phyloP scores from a whole-genome alignment of 768 basidiomycete species.

The Naganishia friedmannii region DNA sequence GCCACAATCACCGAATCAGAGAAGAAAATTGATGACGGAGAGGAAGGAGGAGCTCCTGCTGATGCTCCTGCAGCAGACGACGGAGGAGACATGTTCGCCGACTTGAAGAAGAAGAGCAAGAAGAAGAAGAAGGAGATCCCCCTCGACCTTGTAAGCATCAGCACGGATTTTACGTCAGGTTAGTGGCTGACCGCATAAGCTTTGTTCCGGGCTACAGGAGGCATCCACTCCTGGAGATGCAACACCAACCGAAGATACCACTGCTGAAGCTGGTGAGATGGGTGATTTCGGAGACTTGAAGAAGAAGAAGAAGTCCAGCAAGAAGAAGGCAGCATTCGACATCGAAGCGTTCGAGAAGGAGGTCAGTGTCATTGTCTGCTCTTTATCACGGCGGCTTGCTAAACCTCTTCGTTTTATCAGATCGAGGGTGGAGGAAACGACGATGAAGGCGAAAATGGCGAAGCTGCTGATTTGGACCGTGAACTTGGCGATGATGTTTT shows the following conservation, averaged over 20 bases:
- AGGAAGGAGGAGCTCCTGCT: conserved; percentile 35
- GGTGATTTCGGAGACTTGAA: conserved; percentile 47
- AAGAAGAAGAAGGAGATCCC: conserved; percentile 64
- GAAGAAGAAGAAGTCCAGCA: conserved; percentile 57
- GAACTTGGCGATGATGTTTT: conserved; percentile 90
- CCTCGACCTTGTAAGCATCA: conserved; percentile 47
- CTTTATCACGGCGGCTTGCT: conserved; percentile 39
- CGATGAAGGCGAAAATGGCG: conserved; percentile 59
- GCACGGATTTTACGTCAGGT: neutral
- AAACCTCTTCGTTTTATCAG: conserved; percentile 18
- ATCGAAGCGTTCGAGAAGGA: conserved; percentile 94
- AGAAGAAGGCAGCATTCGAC: conserved; percentile 82
- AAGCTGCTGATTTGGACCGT: conserved; percentile 50
- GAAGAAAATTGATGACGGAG: conserved; percentile 27
- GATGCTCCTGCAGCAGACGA: conserved; percentile 41
- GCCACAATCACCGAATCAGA: conserved; percentile 9
- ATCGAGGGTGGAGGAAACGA: conserved; percentile 57
- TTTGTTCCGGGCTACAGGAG: neutral
- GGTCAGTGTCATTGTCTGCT: conserved; percentile 61
- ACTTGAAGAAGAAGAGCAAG: conserved; percentile 83
- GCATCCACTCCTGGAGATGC: conserved; percentile 9
- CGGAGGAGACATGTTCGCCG: conserved; percentile 82
- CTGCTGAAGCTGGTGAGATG: conserved; percentile 33
- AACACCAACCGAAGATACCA: conserved; percentile 33
- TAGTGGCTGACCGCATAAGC: neutral